Percentiles rank a stretch among this genome's conserved stretches.
Evolutionary conservation across 1,139 yeast genomes (phyloP).

Genomic region (Nakaseomyces bracarensis): DNA sequence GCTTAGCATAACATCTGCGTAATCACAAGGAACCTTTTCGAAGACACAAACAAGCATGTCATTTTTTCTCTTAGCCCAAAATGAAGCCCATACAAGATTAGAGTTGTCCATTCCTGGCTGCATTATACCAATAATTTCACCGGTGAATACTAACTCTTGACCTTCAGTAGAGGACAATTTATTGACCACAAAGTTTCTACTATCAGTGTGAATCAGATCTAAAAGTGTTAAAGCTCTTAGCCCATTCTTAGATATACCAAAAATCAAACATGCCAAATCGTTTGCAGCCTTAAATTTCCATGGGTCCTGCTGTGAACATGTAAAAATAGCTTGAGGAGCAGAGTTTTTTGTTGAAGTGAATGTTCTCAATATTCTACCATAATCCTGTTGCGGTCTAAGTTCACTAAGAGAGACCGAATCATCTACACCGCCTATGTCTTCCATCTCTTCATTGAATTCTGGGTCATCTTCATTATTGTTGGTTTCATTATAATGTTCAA

Average conservation of each 20-base stretch:
- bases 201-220: conserved; percentile 72
- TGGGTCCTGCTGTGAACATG: conserved; percentile 68
- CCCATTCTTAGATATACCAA: conserved; percentile 67
- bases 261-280: conserved; percentile 80
- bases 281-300: conserved; percentile 80
- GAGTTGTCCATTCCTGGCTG: conserved; percentile 37
- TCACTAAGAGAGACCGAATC: conserved; percentile 13
- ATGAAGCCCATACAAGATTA: conserved; percentile 63
- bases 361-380: conserved; percentile 41
- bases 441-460: conserved; percentile 10
- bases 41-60: conserved; percentile 73
- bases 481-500: conserved; percentile 37
- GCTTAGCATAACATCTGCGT: conserved; percentile 51
- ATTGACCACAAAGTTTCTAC: conserved; percentile 57
- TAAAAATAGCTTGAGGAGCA: conserved; percentile 75
- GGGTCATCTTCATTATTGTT: conserved; percentile 22
- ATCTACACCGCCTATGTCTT: conserved; percentile 9
- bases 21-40: conserved; percentile 81
- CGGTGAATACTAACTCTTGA: conserved; percentile 44
- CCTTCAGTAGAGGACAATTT: conserved; percentile 38
- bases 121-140: conserved; percentile 45
- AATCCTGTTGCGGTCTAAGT: conserved; percentile 18
- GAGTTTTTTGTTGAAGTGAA: conserved; percentile 58
- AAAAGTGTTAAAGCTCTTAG: conserved; percentile 57
- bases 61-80: conserved; percentile 80